Percentiles rank a stretch among this genome's conserved stretches.
phyloP scores from a whole-genome alignment of 169 alveolate genomes.

The Hepatocystis sp. region DNA sequence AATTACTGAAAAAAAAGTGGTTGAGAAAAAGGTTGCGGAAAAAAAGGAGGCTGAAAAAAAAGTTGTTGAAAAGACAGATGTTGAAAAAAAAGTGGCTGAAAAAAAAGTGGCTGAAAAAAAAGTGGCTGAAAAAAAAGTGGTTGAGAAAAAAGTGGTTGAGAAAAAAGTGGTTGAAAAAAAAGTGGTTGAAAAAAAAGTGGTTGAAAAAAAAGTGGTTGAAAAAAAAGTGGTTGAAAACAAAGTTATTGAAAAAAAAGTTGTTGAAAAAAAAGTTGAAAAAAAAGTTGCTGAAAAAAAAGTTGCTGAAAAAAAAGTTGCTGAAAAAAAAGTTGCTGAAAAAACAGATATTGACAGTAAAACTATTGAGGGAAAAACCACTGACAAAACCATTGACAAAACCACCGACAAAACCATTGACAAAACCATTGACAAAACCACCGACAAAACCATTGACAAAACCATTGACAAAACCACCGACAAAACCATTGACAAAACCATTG shows the following conservation, averaged over 20 bases:
- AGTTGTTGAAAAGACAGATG: neutral
- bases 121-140: neutral
- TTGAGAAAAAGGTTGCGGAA: neutral
- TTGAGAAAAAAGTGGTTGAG: neutral
- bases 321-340: too few species aligned
- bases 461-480: too few species aligned
- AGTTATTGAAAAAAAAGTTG: neutral
- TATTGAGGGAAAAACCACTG: too few species aligned
- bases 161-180: slow-evolving; percentile 1
- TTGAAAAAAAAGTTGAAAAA: neutral
- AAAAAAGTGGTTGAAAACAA: neutral
- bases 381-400: too few species aligned
- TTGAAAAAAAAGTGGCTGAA: neutral
- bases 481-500: too few species aligned
- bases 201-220: neutral
- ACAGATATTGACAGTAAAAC: too few species aligned
- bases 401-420: too few species aligned
- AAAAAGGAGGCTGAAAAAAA: slow-evolving; percentile 4
- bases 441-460: too few species aligned
- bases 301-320: too few species aligned
- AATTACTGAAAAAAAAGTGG: too few species aligned
- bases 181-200: neutral
- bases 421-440: too few species aligned
- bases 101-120: neutral
- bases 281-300: too few species aligned